These are phyloP conservation scores for Aspergillus terreus DNA, from an alignment of 2,329 filamentous ascomycete genomes.

Conservation along the genomic window DNA sequence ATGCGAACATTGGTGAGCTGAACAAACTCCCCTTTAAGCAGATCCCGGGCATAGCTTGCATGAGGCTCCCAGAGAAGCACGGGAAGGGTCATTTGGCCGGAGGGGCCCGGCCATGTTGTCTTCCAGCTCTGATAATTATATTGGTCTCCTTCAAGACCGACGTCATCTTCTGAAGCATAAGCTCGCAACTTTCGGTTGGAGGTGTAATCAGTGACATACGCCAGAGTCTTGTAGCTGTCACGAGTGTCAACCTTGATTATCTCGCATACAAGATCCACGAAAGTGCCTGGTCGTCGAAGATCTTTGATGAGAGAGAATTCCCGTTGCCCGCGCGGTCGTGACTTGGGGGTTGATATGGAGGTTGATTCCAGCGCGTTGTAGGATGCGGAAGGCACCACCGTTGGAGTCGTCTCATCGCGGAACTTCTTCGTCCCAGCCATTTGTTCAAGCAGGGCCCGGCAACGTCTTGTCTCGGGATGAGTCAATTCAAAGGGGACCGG, in stretches of 20 bases:
- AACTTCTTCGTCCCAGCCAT: conserved; percentile 7
- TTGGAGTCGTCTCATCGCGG: conserved; percentile 3
- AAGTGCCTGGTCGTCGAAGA: conserved; percentile 50
- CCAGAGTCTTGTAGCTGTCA: conserved; percentile 47
- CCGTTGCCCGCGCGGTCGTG: conserved; percentile 4
- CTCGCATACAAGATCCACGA: conserved; percentile 68
- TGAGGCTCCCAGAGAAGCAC: conserved; percentile 70
- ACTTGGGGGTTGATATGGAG: conserved; percentile 3
- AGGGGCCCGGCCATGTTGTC: conserved; percentile 66
- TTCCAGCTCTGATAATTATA: conserved; percentile 50
- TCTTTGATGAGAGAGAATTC: conserved; percentile 63
- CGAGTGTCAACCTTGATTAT: conserved; percentile 58
- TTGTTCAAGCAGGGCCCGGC: conserved; percentile 25
- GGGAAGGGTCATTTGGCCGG: conserved; percentile 66
- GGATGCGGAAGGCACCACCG: neutral
- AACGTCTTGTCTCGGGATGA: conserved; percentile 27
- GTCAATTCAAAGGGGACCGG: conserved; percentile 24
- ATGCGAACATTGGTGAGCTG: conserved; percentile 69
- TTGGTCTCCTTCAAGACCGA: conserved; percentile 50
- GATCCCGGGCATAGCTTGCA: conserved; percentile 52
- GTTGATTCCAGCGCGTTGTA: conserved; percentile 3
- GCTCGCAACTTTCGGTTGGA: conserved; percentile 62
- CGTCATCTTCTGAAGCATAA: conserved; percentile 38
- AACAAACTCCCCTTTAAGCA: conserved; percentile 62
- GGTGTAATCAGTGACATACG: conserved; percentile 85